Conservation (phyloP, 495 filamentous ascomycete species). For the Lineolata rhizophorae region DNA sequence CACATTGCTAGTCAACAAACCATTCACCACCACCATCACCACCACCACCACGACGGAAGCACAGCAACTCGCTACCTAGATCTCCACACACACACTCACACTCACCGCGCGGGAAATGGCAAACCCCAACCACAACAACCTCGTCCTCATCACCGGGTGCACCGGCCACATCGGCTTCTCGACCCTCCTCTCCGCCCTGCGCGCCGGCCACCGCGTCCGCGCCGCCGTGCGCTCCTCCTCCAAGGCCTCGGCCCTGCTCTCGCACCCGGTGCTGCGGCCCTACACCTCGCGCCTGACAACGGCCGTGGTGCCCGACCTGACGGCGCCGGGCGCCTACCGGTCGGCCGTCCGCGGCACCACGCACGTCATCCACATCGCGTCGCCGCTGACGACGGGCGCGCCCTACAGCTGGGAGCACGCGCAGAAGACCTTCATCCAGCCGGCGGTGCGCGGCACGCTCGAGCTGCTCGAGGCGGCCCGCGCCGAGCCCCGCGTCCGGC, state of each 20-base stretch:
- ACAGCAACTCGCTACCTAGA: too few species aligned
- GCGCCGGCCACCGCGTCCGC: slow-evolving; percentile 8
- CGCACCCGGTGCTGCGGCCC: neutral
- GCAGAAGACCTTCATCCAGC: slow-evolving; percentile 10
- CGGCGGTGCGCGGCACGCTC: slow-evolving; percentile 12
- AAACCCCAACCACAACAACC: too few species aligned
- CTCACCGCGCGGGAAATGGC: too few species aligned
- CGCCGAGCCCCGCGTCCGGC: slow-evolving; percentile 10
- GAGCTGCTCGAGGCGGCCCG: slow-evolving; percentile 14
- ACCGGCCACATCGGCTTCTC: slow-evolving; percentile 10
- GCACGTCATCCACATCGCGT: slow-evolving; percentile 22
- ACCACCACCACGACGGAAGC: too few species aligned
- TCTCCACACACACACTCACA: too few species aligned
- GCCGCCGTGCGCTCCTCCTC: slow-evolving; percentile 6
- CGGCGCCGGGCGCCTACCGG: slow-evolving; percentile 16
- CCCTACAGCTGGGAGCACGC: neutral
- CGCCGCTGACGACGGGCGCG: slow-evolving; percentile 8
- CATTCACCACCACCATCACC: too few species aligned
- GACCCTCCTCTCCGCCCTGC: slow-evolving; percentile 6
- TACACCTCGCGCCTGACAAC: slow-evolving; percentile 11
- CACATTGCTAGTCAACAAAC: too few species aligned
- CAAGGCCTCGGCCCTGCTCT: slow-evolving; percentile 4
- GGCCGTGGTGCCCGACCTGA: slow-evolving; percentile 20
- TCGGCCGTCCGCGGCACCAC: slow-evolving; percentile 17
- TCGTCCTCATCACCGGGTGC: slow-evolving; percentile 9